phyloP scores from a whole-genome alignment of 2,329 filamentous ascomycete species.

The Colletotrichum theobromicola region DNA sequence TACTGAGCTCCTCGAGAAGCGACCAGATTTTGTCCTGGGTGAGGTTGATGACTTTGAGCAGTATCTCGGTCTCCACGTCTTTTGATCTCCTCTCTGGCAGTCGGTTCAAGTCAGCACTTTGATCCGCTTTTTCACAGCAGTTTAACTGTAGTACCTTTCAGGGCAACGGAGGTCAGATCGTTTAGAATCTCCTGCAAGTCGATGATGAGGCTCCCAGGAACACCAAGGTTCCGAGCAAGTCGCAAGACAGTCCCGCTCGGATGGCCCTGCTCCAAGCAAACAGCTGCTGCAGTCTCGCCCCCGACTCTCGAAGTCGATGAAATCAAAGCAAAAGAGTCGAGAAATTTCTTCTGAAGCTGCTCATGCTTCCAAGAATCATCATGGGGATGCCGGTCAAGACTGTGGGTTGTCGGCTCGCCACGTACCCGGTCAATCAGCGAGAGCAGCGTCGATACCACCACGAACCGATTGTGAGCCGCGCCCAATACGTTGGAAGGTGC shows the following conservation, averaged over 20 bases:
- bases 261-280: slow-evolving; percentile 30
- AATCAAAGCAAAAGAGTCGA: slow-evolving; percentile 37
- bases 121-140: neutral
- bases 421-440: slow-evolving; percentile 29
- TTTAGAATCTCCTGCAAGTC: slow-evolving; percentile 14
- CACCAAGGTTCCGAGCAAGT: slow-evolving; percentile 32
- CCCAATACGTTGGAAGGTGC: neutral
- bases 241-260: slow-evolving; percentile 28
- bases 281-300: slow-evolving; percentile 32
- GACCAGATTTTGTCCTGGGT: neutral
- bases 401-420: slow-evolving; percentile 26
- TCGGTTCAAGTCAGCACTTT: neutral
- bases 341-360: slow-evolving; percentile 32
- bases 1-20: neutral
- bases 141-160: neutral
- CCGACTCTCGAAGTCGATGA: slow-evolving; percentile 28
- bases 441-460: slow-evolving; percentile 19
- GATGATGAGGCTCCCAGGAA: neutral
- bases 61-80: neutral
- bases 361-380: slow-evolving; percentile 16
- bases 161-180: neutral
- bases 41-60: neutral
- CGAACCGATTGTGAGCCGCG: neutral
- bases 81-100: neutral
- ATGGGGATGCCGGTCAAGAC: slow-evolving; percentile 15